Evolutionary conservation across 2,329 filamentous ascomycete genomes (phyloP), one percentile per base, ranked within the genome.

Genomic region (Aspergillus awamori): DNA sequence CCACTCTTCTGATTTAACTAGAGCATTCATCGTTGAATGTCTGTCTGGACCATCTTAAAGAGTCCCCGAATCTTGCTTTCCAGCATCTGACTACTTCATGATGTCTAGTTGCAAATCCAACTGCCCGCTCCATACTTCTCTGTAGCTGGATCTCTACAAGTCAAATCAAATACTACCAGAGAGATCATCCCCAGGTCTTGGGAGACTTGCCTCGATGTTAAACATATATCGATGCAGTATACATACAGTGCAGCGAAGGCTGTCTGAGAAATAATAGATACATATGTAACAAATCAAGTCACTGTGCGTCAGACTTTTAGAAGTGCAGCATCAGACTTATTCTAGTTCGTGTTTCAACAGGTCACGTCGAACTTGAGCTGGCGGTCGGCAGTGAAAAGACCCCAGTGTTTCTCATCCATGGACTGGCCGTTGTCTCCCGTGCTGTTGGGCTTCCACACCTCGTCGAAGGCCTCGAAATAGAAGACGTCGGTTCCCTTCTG

Each of bases 401-500:
- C 88, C 89, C 89, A 91, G 69, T 88, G 83, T 38, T 83, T 87
- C 83, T 91, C 88, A 69, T 88, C 84, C 52, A 81, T 83, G 10
- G 79, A 76, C 65, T 83, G 75, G 65, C 88, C 88, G 69, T 87
- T 86, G 72, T 89, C 83, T 69, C 89, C 88, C 63, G 83, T 76
- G 65, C 82, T 84, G 48, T 81, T 74, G 57, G 88, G 87, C 84
- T 91, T 91, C 86, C 87, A 89, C 61, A 84, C 80, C 83, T 91
- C 89, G 68, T 90, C 88, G 68, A 89, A 90, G 47, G 88, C 88
- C 81, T 91, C 88, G 67, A 91, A 91, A 77, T 85, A 89, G 79
- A 91, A 91, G 58, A 87, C 84, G 69, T 90, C 89, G 65, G 87
- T 81, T 62, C 86, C 86, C 86, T 86, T 89, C 64, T 80, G 81